Percentiles rank a stretch among this genome's conserved stretches.
phyloP scores from a whole-genome alignment of 345 rosid genomes.

The Camelina sativa region DNA sequence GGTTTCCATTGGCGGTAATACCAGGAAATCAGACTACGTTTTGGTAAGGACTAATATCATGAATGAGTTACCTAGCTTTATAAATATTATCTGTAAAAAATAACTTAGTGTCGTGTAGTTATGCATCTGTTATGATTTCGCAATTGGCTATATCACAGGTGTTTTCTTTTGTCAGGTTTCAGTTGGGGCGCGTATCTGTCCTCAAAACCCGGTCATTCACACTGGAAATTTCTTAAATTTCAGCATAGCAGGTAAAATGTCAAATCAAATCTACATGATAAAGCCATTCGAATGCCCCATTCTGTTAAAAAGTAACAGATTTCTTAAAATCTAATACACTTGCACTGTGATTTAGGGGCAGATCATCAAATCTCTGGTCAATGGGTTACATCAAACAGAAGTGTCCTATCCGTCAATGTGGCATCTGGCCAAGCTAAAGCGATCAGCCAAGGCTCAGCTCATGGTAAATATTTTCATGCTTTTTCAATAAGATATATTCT shows the following conservation, averaged over 20 bases:
- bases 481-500: constrained; percentile 16
- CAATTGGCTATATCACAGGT: constrained; percentile 19
- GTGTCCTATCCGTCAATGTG: constrained; percentile 59
- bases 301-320: not conserved
- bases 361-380: constrained; percentile 59
- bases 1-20: constrained; percentile 55
- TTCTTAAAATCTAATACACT: not conserved
- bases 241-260: constrained; percentile 59
- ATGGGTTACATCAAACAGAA: constrained; percentile 70
- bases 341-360: constrained; percentile 51
- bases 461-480: constrained; percentile 49
- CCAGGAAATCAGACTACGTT: constrained; percentile 70
- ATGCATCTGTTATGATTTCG: not conserved
- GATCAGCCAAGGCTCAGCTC: constrained; percentile 68
- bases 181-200: constrained; percentile 80
- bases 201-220: constrained; percentile 67
- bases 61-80: not conserved
- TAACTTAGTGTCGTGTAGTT: not conserved
- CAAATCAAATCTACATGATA: constrained; percentile 6
- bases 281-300: not conserved
- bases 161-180: constrained; percentile 62
- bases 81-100: not conserved
- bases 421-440: constrained; percentile 77
- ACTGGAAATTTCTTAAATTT: constrained; percentile 63
- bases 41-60: constrained; percentile 55